A percentile compares a stretch with the other conserved stretches of the same genome.
phyloP scores from a whole-genome alignment of 2,329 filamentous ascomycete genomes.

The Aspergillus caelatus region DNA sequence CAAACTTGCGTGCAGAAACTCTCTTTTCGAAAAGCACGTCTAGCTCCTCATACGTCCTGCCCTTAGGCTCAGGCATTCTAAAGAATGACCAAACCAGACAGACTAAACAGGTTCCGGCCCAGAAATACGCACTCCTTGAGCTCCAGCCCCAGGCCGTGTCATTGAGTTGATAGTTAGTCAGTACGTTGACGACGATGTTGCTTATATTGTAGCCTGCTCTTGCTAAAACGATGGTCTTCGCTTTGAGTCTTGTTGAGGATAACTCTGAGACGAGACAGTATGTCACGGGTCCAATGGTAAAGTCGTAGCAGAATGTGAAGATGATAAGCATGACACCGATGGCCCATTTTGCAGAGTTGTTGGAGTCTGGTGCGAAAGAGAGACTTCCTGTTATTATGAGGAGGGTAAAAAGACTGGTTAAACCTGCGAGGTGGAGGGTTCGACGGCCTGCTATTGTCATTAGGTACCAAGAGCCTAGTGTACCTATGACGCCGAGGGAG shows the following conservation, averaged over 20 bases:
- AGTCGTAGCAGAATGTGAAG: constrained; percentile 58
- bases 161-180: constrained; percentile 54
- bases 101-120: constrained; percentile 39
- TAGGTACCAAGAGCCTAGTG: constrained; percentile 54
- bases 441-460: constrained; percentile 45
- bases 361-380: constrained; percentile 27
- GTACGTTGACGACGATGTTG: constrained; percentile 59
- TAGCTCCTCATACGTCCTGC: constrained; percentile 33
- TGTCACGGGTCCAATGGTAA: constrained; percentile 57
- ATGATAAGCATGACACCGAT: constrained; percentile 54
- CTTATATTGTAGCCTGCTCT: constrained; percentile 54
- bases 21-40: constrained; percentile 44
- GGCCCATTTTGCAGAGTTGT: constrained; percentile 37
- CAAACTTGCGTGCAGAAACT: constrained; percentile 44
- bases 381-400: constrained; percentile 33
- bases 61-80: constrained; percentile 38
- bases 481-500: constrained; percentile 59
- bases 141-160: constrained; percentile 41
- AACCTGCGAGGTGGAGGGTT: constrained; percentile 39
- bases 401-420: constrained; percentile 29
- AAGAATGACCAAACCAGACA: constrained; percentile 48
- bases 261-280: constrained; percentile 59
- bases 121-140: constrained; percentile 46
- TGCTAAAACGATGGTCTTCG: constrained; percentile 59
- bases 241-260: constrained; percentile 57